Percentiles rank a stretch among this genome's conserved stretches.
Evolutionary conservation across 352 stramenopile genomes (phyloP).

Genomic region (Phytophthora ohioensis): DNA sequence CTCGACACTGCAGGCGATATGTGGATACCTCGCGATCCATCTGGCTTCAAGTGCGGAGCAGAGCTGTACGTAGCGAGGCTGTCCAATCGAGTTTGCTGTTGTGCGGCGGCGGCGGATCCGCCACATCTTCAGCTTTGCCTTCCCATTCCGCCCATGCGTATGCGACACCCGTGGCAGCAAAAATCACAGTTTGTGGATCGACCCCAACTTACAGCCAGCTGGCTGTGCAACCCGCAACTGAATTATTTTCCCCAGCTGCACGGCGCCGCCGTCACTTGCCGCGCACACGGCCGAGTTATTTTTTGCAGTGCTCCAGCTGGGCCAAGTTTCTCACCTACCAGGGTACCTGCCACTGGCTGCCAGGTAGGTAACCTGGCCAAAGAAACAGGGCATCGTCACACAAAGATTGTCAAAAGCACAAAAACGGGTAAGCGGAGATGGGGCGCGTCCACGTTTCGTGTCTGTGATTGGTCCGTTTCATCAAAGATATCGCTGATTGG

Average conservation of each 20-base stretch:
- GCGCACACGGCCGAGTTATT: constrained; percentile 10
- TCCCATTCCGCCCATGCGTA: constrained; percentile 6
- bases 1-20: constrained; percentile 17
- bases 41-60: constrained; percentile 28
- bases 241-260: constrained; percentile 32
- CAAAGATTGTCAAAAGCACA: constrained; percentile 26
- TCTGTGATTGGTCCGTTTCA: constrained; percentile 13
- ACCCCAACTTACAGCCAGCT: constrained; percentile 15
- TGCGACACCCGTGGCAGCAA: constrained; percentile 27
- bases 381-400: background rate
- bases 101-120: constrained; percentile 1
- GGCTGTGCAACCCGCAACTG: constrained; percentile 11
- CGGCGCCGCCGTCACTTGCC: background rate
- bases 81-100: constrained; percentile 20
- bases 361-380: too few relatives aligned
- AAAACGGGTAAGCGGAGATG: constrained; percentile 25
- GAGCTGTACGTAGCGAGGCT: constrained; percentile 20
- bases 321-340: constrained; percentile 12
- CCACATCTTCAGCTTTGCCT: constrained; percentile 22
- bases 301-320: constrained; percentile 2
- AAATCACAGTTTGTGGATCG: constrained; percentile 22
- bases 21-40: constrained; percentile 11
- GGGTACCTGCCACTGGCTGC: background rate
- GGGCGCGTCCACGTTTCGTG: constrained; percentile 4
- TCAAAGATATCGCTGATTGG: constrained; percentile 28